Percentiles rank a stretch among this genome's conserved stretches.
Conservation (phyloP, 139 green algal genomes). For the Auxenochlorella pyrenoidosa region DNA sequence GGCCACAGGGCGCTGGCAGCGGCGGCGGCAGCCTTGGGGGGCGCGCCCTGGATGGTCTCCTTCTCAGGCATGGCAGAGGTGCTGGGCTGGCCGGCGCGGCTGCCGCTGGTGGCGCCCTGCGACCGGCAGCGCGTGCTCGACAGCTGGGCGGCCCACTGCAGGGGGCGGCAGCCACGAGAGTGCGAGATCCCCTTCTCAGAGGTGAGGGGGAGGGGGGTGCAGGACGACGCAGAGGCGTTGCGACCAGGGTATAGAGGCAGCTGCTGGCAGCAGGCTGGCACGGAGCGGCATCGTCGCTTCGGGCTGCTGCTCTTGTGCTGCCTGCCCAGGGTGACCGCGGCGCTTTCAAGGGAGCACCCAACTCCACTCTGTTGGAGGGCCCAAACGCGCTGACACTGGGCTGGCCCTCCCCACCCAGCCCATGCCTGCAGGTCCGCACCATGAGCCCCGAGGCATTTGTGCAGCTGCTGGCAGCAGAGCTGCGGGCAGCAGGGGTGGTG, state of each 20-base stretch:
- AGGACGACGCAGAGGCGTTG: neutral
- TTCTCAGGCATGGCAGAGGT: conserved; percentile 90
- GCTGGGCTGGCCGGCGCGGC: conserved; percentile 73
- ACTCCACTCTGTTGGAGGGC: neutral
- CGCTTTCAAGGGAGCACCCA: neutral
- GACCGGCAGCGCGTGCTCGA: conserved; percentile 80
- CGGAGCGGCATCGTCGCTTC: no score
- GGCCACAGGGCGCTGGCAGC: conserved; percentile 82
- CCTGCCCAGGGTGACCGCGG: neutral
- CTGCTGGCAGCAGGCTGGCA: neutral
- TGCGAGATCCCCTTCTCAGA: conserved; percentile 83
- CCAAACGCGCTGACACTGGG: neutral
- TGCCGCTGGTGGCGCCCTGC: conserved; percentile 78
- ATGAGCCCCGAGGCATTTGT: conserved; percentile 89
- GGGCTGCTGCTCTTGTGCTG: neutral
- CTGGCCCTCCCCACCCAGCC: neutral
- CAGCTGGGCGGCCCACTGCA: conserved; percentile 66
- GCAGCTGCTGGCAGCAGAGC: conserved; percentile 73
- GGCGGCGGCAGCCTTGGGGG: conserved; percentile 53
- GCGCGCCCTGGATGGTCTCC: conserved; percentile 76
- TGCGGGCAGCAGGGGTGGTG: conserved; percentile 84
- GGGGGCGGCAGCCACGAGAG: conserved; percentile 63
- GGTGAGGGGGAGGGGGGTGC: conserved; percentile 44
- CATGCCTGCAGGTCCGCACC: conserved; percentile 59
- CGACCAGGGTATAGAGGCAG: neutral